Evolutionary conservation across 106 monocot genomes (phyloP).

Genomic region (Cymbidium sinense): DNA sequence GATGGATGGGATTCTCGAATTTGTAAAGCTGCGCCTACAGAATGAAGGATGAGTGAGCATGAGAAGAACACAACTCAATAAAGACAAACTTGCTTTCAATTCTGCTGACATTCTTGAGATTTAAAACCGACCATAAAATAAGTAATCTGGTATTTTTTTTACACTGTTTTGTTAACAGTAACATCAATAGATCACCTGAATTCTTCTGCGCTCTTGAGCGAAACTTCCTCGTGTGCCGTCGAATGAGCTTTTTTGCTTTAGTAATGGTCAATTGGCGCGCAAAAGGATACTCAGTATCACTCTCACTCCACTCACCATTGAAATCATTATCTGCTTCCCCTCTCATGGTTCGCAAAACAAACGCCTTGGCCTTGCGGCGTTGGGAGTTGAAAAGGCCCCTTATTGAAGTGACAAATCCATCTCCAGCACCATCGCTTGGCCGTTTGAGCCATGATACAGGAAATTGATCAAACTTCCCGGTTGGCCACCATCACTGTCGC

Average conservation of each 20-base stretch:
- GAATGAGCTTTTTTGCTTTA: constrained; percentile 78
- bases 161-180: not conserved
- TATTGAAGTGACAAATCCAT: constrained; percentile 91
- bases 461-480: constrained; percentile 64
- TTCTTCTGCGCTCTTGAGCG: constrained; percentile 39
- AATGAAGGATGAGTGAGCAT: not conserved
- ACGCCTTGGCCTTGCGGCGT: constrained; percentile 75
- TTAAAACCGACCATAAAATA: no score
- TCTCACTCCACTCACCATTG: constrained; percentile 78
- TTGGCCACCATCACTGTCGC: constrained; percentile 83
- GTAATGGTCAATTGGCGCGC: constrained; percentile 94
- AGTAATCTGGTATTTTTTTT: no score
- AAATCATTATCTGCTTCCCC: constrained; percentile 69
- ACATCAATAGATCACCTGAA: constrained; percentile 33
- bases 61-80: no score
- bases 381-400: constrained; percentile 92
- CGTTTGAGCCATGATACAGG: constrained; percentile 50
- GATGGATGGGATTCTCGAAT: constrained; percentile 43
- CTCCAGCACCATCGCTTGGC: constrained; percentile 88
- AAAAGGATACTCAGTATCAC: constrained; percentile 75
- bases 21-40: constrained; percentile 22
- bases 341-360: constrained; percentile 83
- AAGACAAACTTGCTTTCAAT: no score
- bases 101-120: no score
- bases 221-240: constrained; percentile 79